These are phyloP conservation scores for Trichoderma erinaceum DNA, from an alignment of 495 filamentous ascomycete species.

Conservation along the genomic window DNA sequence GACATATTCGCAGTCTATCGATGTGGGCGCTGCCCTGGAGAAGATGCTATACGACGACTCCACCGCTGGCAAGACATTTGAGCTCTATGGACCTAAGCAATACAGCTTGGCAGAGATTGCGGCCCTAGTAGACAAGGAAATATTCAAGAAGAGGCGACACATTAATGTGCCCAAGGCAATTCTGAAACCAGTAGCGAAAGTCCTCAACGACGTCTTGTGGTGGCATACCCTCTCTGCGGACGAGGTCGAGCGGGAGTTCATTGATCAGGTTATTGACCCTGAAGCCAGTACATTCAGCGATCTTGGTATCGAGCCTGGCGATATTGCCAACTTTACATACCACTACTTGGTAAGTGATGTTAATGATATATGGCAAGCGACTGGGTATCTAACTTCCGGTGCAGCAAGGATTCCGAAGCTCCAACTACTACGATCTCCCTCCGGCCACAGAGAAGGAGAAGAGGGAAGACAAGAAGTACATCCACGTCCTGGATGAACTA, in stretches of 20 bases:
- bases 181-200: slow-evolving; percentile 61
- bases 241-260: slow-evolving; percentile 86
- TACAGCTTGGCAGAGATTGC: slow-evolving; percentile 86
- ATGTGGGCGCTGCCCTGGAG: slow-evolving; percentile 84
- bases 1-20: slow-evolving; percentile 54
- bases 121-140: slow-evolving; percentile 83
- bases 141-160: slow-evolving; percentile 80
- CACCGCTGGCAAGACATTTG: slow-evolving; percentile 84
- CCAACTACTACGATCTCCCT: slow-evolving; percentile 82
- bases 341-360: slow-evolving; percentile 77
- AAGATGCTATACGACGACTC: slow-evolving; percentile 81
- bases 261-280: slow-evolving; percentile 87
- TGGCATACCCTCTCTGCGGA: slow-evolving; percentile 82
- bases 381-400: slow-evolving; percentile 23
- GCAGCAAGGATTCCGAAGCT: slow-evolving; percentile 78
- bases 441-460: slow-evolving; percentile 91
- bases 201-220: slow-evolving; percentile 77
- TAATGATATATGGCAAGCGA: background rate
- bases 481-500: slow-evolving; percentile 57
- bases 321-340: slow-evolving; percentile 76
- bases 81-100: slow-evolving; percentile 90
- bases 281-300: slow-evolving; percentile 94
- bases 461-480: slow-evolving; percentile 89
- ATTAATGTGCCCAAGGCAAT: slow-evolving; percentile 83
- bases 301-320: slow-evolving; percentile 77